Evolutionary conservation across 192 early-diverging fungal genomes (phyloP).

Genomic region (Umbelopsis isabellina): DNA sequence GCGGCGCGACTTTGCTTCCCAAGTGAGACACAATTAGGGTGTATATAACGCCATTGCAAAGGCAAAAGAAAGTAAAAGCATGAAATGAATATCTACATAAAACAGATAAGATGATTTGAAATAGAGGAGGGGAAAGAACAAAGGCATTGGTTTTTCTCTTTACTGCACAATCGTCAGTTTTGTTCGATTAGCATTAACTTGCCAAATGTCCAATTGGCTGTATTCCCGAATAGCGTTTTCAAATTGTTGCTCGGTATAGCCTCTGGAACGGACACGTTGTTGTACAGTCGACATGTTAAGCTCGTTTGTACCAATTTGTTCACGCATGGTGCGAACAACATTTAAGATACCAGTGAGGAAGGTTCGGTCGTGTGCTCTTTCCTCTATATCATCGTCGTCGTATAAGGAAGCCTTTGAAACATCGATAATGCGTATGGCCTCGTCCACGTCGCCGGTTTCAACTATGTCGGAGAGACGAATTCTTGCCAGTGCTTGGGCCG

Average conservation of each 20-base stretch:
- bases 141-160: background rate
- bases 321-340: constrained; percentile 76
- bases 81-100: constrained; percentile 22
- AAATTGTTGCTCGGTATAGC: constrained; percentile 79
- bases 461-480: constrained; percentile 82
- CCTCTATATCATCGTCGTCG: constrained; percentile 51
- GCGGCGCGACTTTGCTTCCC: background rate
- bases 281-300: constrained; percentile 66
- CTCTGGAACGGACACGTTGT: constrained; percentile 73
- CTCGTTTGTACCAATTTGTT: constrained; percentile 50
- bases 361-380: constrained; percentile 50
- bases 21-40: constrained; percentile 17
- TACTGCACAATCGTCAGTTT: constrained; percentile 44
- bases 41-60: background rate
- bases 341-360: constrained; percentile 71
- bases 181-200: constrained; percentile 60
- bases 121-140: background rate
- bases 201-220: constrained; percentile 75
- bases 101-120: constrained; percentile 8
- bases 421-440: constrained; percentile 88
- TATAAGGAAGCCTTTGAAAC: constrained; percentile 87
- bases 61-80: constrained; percentile 1
- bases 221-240: constrained; percentile 74
- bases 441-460: constrained; percentile 81
- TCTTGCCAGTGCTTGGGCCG: constrained; percentile 89